These are phyloP conservation scores for Seiridium unicorne DNA, from an alignment of 2,329 filamentous ascomycete genomes.

Conservation along the genomic window DNA sequence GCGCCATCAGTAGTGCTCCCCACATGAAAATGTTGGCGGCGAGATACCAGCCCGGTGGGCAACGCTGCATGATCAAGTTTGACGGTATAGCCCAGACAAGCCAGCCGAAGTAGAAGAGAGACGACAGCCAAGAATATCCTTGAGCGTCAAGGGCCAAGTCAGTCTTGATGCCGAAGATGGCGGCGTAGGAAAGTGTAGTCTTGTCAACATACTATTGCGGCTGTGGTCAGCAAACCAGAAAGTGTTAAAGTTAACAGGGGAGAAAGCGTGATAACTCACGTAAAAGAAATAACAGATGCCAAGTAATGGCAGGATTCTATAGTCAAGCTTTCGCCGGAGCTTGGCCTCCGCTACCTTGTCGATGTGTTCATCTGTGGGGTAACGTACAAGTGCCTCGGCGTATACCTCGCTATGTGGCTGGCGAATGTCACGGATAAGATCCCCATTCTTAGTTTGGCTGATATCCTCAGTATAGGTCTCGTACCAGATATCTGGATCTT, in stretches of 20 bases:
- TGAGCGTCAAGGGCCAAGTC: constrained; percentile 55
- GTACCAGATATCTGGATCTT: neutral
- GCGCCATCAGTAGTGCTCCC: constrained; percentile 44
- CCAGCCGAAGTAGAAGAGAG: constrained; percentile 53
- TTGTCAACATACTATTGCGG: constrained; percentile 29
- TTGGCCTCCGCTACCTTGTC: constrained; percentile 29
- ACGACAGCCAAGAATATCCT: constrained; percentile 55
- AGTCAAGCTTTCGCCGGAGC: constrained; percentile 35
- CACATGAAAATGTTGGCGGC: constrained; percentile 54
- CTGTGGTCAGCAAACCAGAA: neutral
- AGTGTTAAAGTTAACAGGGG: neutral
- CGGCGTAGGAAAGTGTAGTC: constrained; percentile 60
- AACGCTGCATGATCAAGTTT: constrained; percentile 29
- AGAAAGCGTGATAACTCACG: constrained; percentile 23
- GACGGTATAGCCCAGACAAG: constrained; percentile 24
- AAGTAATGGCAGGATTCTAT: constrained; percentile 33
- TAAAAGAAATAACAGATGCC: constrained; percentile 41
- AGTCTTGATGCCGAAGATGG: constrained; percentile 62
- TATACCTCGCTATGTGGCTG: neutral
- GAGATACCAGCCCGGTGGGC: constrained; percentile 34
- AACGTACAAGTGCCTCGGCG: neutral
- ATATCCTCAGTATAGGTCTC: neutral
- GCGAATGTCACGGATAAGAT: neutral
- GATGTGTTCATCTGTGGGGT: constrained; percentile 29
- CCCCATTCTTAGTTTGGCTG: neutral